phyloP scores from a whole-genome alignment of 192 early-diverging fungal genomes.

The Coemansia erecta region DNA sequence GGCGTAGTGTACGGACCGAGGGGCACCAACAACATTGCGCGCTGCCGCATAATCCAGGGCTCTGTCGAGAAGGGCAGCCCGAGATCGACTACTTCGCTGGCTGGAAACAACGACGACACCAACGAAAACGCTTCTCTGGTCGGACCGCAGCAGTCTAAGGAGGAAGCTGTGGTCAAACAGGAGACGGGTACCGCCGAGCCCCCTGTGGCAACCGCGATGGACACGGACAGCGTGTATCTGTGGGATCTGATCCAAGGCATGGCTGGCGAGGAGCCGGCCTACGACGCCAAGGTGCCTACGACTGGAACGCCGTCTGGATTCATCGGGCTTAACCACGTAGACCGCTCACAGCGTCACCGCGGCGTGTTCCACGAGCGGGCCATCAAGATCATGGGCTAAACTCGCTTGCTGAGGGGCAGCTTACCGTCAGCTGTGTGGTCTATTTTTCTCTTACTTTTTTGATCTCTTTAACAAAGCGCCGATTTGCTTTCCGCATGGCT shows the following conservation, averaged over 20 bases:
- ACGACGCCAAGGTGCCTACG: slow-evolving; percentile 1
- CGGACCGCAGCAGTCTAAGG: slow-evolving; percentile 13
- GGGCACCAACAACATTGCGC: slow-evolving; percentile 9
- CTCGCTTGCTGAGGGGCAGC: no score
- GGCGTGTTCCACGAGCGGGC: slow-evolving; percentile 32
- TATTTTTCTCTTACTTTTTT: slow-evolving; percentile 2
- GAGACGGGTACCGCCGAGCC: not conserved
- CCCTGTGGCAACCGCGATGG: slow-evolving; percentile 2
- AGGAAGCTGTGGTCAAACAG: not conserved
- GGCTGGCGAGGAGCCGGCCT: not conserved
- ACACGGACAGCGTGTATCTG: slow-evolving; percentile 2
- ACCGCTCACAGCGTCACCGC: slow-evolving; percentile 36
- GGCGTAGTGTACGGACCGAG: slow-evolving; percentile 30
- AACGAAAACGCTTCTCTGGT: slow-evolving; percentile 11
- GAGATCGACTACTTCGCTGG: not conserved
- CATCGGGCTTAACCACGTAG: slow-evolving; percentile 33
- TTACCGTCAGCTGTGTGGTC: no score
- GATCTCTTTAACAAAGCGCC: slow-evolving; percentile 1
- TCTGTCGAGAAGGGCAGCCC: not conserved
- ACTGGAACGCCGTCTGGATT: slow-evolving; percentile 13
- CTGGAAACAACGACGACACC: slow-evolving; percentile 7
- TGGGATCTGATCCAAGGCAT: slow-evolving; percentile 6
- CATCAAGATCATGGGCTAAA: slow-evolving; percentile 16
- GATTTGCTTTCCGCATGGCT: not conserved
- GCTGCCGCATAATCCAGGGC: slow-evolving; percentile 32